Conservation (phyloP, 257 asterid genomes). For the Phtheirospermum japonicum region DNA sequence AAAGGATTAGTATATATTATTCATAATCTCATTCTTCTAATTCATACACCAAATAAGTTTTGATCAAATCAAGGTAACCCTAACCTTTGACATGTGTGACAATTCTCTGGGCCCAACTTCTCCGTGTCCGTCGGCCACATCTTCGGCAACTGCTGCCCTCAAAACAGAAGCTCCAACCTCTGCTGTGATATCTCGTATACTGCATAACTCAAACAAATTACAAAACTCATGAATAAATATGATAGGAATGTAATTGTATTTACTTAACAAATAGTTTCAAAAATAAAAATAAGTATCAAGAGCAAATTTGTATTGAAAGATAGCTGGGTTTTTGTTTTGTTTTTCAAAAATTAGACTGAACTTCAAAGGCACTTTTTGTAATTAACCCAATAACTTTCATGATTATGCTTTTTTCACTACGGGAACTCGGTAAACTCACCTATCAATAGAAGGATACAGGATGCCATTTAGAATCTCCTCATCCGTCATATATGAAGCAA, state of each 20-base stretch:
- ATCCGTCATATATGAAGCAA: conserved; percentile 85
- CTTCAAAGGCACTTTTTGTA: neutral
- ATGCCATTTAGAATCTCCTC: conserved; percentile 76
- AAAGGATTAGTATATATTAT: neutral
- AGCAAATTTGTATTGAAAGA: neutral
- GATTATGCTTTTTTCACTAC: neutral
- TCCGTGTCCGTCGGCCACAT: conserved; percentile 81
- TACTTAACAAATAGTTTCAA: too few species aligned
- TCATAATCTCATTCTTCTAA: neutral
- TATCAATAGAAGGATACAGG: conserved; percentile 80
- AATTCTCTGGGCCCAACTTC: conserved; percentile 77
- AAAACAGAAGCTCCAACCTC: conserved; percentile 95
- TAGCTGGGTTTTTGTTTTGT: too few species aligned
- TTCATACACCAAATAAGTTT: neutral
- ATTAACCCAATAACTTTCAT: neutral
- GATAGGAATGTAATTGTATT: neutral
- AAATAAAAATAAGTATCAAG: too few species aligned
- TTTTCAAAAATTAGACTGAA: neutral
- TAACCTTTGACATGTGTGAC: conserved; percentile 70
- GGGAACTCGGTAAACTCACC: conserved; percentile 38
- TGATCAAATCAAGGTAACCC: neutral
- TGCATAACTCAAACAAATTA: conserved; percentile 33
- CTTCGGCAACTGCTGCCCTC: conserved; percentile 72
- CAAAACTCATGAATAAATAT: conserved; percentile 18
- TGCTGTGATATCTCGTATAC: conserved; percentile 90